Evolutionary conservation across 805 yeast genomes (phyloP).

Genomic region (Grigorovia humatica): DNA sequence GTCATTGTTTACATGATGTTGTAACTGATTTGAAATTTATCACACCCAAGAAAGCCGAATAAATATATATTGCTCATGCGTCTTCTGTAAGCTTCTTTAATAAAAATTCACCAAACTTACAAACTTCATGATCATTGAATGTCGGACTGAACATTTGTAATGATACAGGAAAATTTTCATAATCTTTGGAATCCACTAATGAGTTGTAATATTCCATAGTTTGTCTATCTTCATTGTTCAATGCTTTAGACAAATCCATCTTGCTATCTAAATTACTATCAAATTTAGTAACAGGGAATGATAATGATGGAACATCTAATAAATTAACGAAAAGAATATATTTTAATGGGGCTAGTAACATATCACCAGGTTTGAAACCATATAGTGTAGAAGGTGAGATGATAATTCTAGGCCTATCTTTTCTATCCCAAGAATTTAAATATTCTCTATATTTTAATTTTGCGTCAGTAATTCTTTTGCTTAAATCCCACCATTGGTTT

Average conservation of each 20-base stretch:
- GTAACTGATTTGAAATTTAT: too few species aligned
- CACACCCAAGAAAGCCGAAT: too few species aligned
- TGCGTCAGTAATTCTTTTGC: conserved; percentile 8
- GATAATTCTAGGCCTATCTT: conserved; percentile 8
- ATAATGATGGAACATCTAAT: conserved; percentile 10
- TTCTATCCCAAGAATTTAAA: conserved; percentile 6
- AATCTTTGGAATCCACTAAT: conserved; percentile 5
- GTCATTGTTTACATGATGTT: too few species aligned
- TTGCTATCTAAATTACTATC: conserved; percentile 3
- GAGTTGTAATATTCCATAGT: conserved; percentile 9
- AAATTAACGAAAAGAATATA: conserved; percentile 11
- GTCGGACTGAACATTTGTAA: conserved; percentile 12
- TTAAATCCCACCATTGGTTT: conserved; percentile 13
- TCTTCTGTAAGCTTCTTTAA: neutral
- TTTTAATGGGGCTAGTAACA: conserved; percentile 10
- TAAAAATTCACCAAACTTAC: conserved; percentile 8
- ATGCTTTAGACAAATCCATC: conserved; percentile 5
- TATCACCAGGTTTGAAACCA: conserved; percentile 11
- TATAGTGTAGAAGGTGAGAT: conserved; percentile 8
- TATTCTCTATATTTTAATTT: conserved; percentile 9
- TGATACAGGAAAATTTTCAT: conserved; percentile 9
- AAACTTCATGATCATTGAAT: conserved; percentile 9
- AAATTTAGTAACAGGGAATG: conserved; percentile 7
- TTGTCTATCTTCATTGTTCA: conserved; percentile 7
- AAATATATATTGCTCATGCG: neutral